Evolutionary conservation across 257 asterid genomes (phyloP), one percentile per base, ranked within the genome.

Genomic region (Misopates orontium): DNA sequence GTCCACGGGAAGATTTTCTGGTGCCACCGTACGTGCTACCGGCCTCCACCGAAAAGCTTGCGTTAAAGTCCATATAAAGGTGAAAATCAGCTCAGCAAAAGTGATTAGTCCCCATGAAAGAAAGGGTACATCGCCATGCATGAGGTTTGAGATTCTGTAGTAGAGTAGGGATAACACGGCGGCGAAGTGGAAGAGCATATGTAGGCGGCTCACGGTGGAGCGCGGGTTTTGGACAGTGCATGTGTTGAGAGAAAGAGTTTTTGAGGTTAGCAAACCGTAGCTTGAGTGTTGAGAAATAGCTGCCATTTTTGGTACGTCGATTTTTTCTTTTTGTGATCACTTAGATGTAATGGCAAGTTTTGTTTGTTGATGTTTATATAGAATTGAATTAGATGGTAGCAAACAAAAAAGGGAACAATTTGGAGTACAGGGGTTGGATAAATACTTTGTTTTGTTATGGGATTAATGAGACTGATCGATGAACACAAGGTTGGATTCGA

Each of bases 11-110:
- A 90, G 88, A 76, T 85, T 87, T 73, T 77, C 82, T 45, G 56
- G 82, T 64, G 59, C 73, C 63, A 67, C 96, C 5, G 84, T 56
- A 36, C 97, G 78, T 42, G 36, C 87, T 70, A 90, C 90, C 60
- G 97, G 97, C 32, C 70, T 55, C 96, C 95, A 87, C 72, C 96
- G 85, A 85, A 87, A 90, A 3, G 92, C 72, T 72, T 90, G 96
- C 12, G 77, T 16, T 1, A 82, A 56, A 21, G 39, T 6, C 97
- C 96, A 90, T 2, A 87, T 17, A 58, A 79, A 73, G 75, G 91
- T 50, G 83, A 90, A 83, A 28, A 87, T 56, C 8, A 78, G 41
- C 80, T 90, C 97, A 25, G 95, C 61, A 12, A 66, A 19, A 0
- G 95, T 82, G 45, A 87, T 71, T 7, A 84, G 69, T 0, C 72